These are phyloP conservation scores for Rhodosporidiobolus odoratus DNA, from an alignment of 768 basidiomycete species.

Conservation along the genomic window DNA sequence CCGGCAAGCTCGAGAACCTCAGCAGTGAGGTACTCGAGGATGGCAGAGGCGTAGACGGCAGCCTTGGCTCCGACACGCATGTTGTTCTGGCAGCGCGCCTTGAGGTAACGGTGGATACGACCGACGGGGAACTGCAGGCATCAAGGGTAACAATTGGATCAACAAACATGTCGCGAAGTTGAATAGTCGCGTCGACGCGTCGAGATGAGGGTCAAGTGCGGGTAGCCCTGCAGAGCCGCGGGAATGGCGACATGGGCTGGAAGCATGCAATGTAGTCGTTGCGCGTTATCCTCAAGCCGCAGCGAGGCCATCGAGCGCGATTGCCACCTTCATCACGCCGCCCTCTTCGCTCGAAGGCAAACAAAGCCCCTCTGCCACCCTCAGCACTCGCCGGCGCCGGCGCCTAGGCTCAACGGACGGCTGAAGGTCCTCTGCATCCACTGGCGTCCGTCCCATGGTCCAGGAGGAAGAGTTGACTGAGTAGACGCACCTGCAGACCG, in stretches of 20 bases:
- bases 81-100: constrained; percentile 85
- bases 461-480: not conserved
- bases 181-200: no score
- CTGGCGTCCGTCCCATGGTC: not conserved
- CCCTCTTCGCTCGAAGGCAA: not conserved
- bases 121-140: constrained; percentile 78
- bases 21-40: constrained; percentile 91
- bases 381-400: not conserved
- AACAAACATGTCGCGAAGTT: no score
- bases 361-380: constrained; percentile 16
- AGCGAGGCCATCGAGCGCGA: not conserved
- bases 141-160: no score
- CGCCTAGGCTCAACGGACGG: not conserved
- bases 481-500: constrained; percentile 66
- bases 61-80: constrained; percentile 96
- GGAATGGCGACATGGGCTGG: no score
- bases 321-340: not conserved
- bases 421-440: not conserved
- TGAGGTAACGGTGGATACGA: constrained; percentile 93
- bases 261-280: no score
- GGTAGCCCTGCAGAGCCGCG: no score
- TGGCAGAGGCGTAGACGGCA: constrained; percentile 92
- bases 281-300: not conserved
- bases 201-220: no score
- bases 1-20: constrained; percentile 94